A percentile compares a stretch with the other conserved stretches of the same genome.
phyloP scores from a whole-genome alignment of 352 stramenopile genomes.

The Phytophthora kernoviae region DNA sequence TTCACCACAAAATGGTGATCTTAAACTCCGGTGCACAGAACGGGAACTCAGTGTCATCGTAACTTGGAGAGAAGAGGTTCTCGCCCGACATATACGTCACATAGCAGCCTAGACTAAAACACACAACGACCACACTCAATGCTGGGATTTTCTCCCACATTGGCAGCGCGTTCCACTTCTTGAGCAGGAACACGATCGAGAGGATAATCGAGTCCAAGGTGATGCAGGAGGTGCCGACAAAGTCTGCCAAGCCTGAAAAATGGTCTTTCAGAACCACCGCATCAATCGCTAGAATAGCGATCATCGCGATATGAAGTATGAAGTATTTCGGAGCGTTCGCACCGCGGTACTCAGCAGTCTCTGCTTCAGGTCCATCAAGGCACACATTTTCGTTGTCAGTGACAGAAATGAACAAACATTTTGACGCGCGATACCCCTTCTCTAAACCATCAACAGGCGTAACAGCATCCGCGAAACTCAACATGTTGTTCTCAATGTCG shows the following conservation, averaged over 20 bases:
- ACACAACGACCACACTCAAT: constrained; percentile 22
- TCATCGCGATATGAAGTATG: constrained; percentile 28
- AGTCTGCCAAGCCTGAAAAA: constrained; percentile 34
- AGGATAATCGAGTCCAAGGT: constrained; percentile 38
- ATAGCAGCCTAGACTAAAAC: constrained; percentile 35
- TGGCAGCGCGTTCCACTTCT: constrained; percentile 9
- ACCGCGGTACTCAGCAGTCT: constrained; percentile 33
- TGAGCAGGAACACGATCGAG: constrained; percentile 32
- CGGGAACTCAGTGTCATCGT: constrained; percentile 20
- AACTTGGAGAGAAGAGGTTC: constrained; percentile 27
- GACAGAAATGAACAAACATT: constrained; percentile 31
- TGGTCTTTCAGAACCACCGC: constrained; percentile 13
- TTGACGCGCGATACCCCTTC: too few species aligned
- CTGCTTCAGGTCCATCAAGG: constrained; percentile 9
- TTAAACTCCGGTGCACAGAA: constrained; percentile 23
- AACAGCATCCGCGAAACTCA: not conserved
- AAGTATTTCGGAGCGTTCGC: constrained; percentile 33
- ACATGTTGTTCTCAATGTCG: not conserved
- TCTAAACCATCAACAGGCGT: not conserved
- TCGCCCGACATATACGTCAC: constrained; percentile 38
- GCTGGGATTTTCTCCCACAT: constrained; percentile 32
- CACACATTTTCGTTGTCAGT: constrained; percentile 21
- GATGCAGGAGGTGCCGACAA: constrained; percentile 35
- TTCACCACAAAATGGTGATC: constrained; percentile 10
- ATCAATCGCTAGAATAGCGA: constrained; percentile 21